phyloP scores from a whole-genome alignment of 352 stramenopile genomes.

The Phytophthora niederhauseri region DNA sequence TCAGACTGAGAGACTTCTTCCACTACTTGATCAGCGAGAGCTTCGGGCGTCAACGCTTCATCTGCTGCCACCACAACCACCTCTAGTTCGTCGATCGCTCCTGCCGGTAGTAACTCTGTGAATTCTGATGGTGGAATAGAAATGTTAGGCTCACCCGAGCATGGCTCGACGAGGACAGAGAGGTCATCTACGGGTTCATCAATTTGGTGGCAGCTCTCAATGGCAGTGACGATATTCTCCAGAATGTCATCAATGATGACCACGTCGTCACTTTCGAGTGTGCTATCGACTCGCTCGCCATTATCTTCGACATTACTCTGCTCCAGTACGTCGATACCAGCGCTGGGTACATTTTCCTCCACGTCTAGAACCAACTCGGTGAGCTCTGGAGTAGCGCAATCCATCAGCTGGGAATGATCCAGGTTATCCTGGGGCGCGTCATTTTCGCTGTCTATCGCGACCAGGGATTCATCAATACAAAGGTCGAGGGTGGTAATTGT shows the following conservation, averaged over 20 bases:
- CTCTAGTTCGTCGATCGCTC: neutral
- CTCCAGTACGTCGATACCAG: neutral
- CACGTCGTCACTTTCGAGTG: neutral
- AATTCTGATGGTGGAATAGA: neutral
- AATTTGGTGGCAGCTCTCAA: constrained; percentile 12
- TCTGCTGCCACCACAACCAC: neutral
- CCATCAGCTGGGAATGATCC: neutral
- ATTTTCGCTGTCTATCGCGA: neutral
- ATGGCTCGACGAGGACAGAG: neutral
- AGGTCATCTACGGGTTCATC: neutral
- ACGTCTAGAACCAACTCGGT: neutral
- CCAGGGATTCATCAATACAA: neutral
- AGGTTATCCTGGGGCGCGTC: neutral
- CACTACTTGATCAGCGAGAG: neutral
- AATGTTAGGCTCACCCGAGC: neutral
- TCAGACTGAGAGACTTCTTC: neutral
- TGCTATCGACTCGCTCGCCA: neutral
- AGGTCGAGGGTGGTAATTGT: neutral
- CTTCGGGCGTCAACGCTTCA: neutral
- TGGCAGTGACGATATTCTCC: constrained; percentile 7
- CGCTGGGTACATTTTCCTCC: neutral
- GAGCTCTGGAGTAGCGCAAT: neutral
- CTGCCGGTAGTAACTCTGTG: neutral
- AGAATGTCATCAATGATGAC: neutral
- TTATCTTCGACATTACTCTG: neutral